A percentile compares a stretch with the other conserved stretches of the same genome.
phyloP scores from a whole-genome alignment of 345 rosid genomes.

The Eucalyptus microcorys region DNA sequence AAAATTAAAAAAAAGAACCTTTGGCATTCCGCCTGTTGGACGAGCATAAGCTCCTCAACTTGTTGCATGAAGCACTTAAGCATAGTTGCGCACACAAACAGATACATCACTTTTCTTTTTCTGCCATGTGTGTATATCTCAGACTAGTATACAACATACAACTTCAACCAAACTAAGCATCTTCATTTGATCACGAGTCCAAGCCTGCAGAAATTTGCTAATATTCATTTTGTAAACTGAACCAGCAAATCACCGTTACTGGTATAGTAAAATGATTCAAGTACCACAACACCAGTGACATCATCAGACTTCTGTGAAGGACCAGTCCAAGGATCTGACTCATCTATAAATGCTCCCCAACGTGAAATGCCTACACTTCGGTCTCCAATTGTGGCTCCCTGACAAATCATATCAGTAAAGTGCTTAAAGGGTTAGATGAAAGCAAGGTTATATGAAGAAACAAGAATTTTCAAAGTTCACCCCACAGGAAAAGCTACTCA shows the following conservation, averaged over 20 bases:
- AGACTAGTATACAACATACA: background rate
- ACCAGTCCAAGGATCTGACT: constrained; percentile 37
- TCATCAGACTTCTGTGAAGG: constrained; percentile 20
- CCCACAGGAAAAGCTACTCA: background rate
- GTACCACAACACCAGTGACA: constrained; percentile 18
- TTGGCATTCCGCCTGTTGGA: background rate
- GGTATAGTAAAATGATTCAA: background rate
- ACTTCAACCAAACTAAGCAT: background rate
- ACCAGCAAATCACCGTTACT: background rate
- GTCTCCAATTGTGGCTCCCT: constrained; percentile 84
- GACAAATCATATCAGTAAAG: constrained; percentile 6
- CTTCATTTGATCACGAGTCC: background rate
- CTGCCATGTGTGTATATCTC: background rate
- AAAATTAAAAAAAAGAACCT: background rate
- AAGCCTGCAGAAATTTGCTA: background rate
- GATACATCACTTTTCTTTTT: background rate
- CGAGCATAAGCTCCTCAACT: background rate
- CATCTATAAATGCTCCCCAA: constrained; percentile 46
- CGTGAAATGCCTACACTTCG: constrained; percentile 51
- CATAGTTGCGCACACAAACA: background rate
- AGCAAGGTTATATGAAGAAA: background rate
- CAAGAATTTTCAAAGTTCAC: background rate
- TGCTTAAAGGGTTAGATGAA: background rate
- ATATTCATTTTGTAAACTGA: background rate
- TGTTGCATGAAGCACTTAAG: background rate